A percentile compares a stretch with the other conserved stretches of the same genome.
Evolutionary conservation across 495 filamentous ascomycete genomes (phyloP).

Genomic region (Neurospora terricola): DNA sequence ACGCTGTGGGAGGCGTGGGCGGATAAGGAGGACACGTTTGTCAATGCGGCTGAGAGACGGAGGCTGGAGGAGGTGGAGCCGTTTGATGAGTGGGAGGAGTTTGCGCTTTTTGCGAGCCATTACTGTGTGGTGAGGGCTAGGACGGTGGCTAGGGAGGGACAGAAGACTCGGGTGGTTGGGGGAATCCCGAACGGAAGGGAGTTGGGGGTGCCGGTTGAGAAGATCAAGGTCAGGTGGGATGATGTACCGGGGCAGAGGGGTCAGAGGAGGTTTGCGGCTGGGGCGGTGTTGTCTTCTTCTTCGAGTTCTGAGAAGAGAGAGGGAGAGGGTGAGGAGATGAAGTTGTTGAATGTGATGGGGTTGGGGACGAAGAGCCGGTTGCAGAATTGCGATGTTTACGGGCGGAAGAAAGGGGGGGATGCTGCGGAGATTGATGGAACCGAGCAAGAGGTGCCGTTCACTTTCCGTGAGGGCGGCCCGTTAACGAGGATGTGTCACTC

Average conservation of each 20-base stretch:
- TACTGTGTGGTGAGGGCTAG: conserved; percentile 71
- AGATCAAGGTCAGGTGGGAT: conserved; percentile 13
- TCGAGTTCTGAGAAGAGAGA: conserved; percentile 1
- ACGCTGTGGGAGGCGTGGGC: conserved; percentile 76
- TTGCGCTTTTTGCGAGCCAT: conserved; percentile 75
- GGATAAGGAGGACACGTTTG: conserved; percentile 48
- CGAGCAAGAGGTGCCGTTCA: conserved; percentile 3
- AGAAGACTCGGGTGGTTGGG: background rate
- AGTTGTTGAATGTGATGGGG: conserved; percentile 43
- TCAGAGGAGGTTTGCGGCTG: conserved; percentile 33
- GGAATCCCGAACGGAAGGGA: background rate
- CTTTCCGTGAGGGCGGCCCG: conserved; percentile 25
- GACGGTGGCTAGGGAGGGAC: conserved; percentile 4
- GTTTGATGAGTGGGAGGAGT: conserved; percentile 96
- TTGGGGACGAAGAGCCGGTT: conserved; percentile 50
- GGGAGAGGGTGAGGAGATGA: background rate
- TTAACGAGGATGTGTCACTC: conserved; percentile 67
- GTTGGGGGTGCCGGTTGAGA: background rate
- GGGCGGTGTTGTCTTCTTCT: conserved; percentile 14
- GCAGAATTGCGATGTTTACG: conserved; percentile 51
- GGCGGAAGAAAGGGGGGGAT: conserved; percentile 6
- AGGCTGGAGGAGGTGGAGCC: conserved; percentile 59
- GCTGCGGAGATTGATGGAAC: background rate
- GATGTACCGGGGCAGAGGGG: conserved; percentile 24
- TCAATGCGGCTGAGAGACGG: conserved; percentile 43